These are phyloP conservation scores for Cadophora malorum DNA, from an alignment of 2,329 filamentous ascomycete species.

Conservation along the genomic window DNA sequence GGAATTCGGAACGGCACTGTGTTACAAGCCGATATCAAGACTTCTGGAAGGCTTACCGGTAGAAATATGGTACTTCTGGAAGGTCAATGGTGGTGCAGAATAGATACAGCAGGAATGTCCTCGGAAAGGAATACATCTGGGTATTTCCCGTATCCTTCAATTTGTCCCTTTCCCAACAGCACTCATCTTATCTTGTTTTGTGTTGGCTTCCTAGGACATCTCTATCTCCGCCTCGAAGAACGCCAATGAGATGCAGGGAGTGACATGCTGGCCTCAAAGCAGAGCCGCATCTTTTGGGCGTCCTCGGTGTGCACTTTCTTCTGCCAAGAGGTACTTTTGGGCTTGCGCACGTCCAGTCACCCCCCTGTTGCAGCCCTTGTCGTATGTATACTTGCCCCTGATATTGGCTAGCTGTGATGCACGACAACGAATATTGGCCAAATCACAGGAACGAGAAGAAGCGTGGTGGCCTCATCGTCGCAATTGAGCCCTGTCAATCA, in stretches of 20 bases:
- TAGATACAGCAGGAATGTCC: not conserved
- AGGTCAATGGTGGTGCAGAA: not conserved
- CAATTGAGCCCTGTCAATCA: not conserved
- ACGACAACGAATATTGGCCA: conserved; percentile 21
- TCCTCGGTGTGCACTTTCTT: conserved; percentile 18
- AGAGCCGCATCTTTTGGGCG: conserved; percentile 27
- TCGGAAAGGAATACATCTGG: not conserved
- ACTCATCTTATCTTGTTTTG: not conserved
- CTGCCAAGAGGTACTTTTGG: conserved; percentile 21
- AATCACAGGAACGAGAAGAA: conserved; percentile 19
- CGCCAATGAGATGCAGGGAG: conserved; percentile 16
- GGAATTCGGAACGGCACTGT: conserved; percentile 18
- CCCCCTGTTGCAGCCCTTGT: conserved; percentile 1
- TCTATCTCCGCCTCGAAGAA: not conserved
- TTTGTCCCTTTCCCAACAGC: not conserved
- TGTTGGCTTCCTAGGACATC: not conserved
- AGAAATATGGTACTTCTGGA: conserved; percentile 12
- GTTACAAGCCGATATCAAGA: conserved; percentile 15
- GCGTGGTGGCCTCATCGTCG: conserved; percentile 1
- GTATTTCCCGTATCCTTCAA: not conserved
- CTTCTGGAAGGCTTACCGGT: conserved; percentile 19
- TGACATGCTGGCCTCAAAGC: conserved; percentile 18
- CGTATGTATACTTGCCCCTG: conserved; percentile 14
- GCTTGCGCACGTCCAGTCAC: conserved; percentile 18
- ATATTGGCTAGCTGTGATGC: conserved; percentile 15